These are phyloP conservation scores for Globisporangium acanthophoron DNA, from an alignment of 352 stramenopile genomes.

Conservation along the genomic window DNA sequence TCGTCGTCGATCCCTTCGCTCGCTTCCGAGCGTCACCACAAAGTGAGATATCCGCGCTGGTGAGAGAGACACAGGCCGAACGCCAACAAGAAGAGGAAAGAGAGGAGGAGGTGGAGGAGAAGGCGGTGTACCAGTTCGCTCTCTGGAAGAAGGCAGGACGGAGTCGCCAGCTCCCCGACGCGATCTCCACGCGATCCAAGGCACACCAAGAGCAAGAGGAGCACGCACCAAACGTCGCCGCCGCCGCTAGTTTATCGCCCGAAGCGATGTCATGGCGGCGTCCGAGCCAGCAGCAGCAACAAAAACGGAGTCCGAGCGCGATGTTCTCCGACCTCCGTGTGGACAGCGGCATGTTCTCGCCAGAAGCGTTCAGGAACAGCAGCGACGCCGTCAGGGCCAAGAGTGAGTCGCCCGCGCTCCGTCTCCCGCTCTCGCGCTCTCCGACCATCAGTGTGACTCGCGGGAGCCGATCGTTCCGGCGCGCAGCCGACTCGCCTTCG, in stretches of 20 bases:
- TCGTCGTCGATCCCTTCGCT: neutral
- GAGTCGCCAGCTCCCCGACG: conserved; percentile 34
- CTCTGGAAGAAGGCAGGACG: conserved; percentile 54
- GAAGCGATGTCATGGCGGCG: neutral
- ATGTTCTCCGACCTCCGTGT: neutral
- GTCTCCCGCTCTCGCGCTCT: conserved; percentile 5
- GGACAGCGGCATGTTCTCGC: neutral
- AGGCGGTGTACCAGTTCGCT: conserved; percentile 41
- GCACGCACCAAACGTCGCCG: neutral
- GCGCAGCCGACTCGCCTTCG: neutral
- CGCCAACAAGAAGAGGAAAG: neutral
- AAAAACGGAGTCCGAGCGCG: neutral
- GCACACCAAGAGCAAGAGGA: neutral
- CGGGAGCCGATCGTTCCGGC: neutral
- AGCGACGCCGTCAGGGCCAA: neutral
- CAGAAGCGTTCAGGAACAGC: neutral
- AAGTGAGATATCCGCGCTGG: too few relatives aligned
- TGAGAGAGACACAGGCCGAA: neutral
- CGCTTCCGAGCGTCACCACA: neutral
- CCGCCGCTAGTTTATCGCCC: neutral
- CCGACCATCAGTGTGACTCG: conserved; percentile 22
- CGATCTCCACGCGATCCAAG: conserved; percentile 30
- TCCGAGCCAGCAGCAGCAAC: neutral
- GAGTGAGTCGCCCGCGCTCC: conserved; percentile 2
- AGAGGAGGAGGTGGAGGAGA: conserved; percentile 14